Evolutionary conservation across 2,329 filamentous ascomycete species (phyloP), one percentile per base, ranked within the genome.

Genomic region (Fusarium albidum): DNA sequence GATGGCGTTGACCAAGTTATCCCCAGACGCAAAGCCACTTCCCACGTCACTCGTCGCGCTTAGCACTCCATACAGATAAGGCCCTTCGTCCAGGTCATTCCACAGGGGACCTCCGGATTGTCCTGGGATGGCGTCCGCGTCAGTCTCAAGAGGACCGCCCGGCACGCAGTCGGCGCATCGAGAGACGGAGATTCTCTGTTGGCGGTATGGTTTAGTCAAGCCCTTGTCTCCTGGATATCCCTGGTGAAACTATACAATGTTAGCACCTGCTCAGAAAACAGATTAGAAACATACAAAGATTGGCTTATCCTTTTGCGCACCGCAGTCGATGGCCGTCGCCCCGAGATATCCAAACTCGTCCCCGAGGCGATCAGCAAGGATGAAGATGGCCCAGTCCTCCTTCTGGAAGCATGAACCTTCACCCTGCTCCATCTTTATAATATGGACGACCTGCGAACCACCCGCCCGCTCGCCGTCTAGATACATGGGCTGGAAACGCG

Each of bases 41-140:
- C 11, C 9, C 0, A 2, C 10, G 11, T 13, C 12, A 6, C 49
- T 29, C 14, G 29, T 26, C 13, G 10, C 18, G 5, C 45, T 60
- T 8, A 27, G 8, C 4, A 48, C 18, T 1, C 34, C 57, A 12
- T 61, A 57, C 2, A 39, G 25, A 35, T 49, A 61, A 13, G 31
- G 33, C 0, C 14, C 3, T 3, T 42, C 57, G 1, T 43, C 17
- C 3, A 49, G 35, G 12, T 53, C 18, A 0, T 6, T 13, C 5
- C 34, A 60, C 6, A 60, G n/a, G 3, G 57, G 57, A 0, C 57
- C 48, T n/a, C 57, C 57, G 15, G 57, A 60, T 13, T 52, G 21
- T 1, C 57, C 57, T 0, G 1, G 1, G 5, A 17, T 10, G 1
- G 18, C 29, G 26, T 57, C 57, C 9, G 43, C 37, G 9, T 60